Percentiles rank a stretch among this genome's conserved stretches.
phyloP scores from a whole-genome alignment of 2,329 filamentous ascomycete genomes.

The Tothia fuscella region DNA sequence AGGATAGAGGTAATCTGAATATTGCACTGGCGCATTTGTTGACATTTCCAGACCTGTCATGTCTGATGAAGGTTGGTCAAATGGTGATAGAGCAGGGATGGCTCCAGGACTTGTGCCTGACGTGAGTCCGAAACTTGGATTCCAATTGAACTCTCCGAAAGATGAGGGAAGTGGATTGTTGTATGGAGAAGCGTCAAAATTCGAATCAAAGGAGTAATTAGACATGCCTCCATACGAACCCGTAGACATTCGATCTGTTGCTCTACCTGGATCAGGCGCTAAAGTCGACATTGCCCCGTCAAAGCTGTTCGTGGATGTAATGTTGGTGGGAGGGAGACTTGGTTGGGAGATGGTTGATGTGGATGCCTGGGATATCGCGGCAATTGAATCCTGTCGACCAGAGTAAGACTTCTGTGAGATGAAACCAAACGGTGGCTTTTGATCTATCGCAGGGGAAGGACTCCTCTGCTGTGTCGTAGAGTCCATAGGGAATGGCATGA shows the following conservation, averaged over 20 bases:
- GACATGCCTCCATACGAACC: slow-evolving; percentile 4
- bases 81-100: slow-evolving; percentile 9
- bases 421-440: slow-evolving; percentile 4
- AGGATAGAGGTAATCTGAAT: slow-evolving; percentile 12
- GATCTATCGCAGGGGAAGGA: not conserved
- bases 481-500: not conserved
- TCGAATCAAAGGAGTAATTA: slow-evolving; percentile 4
- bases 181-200: slow-evolving; percentile 5
- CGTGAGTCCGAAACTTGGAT: slow-evolving; percentile 8
- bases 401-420: slow-evolving; percentile 1
- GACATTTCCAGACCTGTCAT: slow-evolving; percentile 1
- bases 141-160: slow-evolving; percentile 13
- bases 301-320: not conserved
- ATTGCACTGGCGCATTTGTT: slow-evolving; percentile 3
- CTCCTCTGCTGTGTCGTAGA: not conserved
- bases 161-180: slow-evolving; percentile 20
- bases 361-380: not conserved
- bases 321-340: not conserved
- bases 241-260: slow-evolving; percentile 1
- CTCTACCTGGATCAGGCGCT: not conserved
- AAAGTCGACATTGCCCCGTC: not conserved
- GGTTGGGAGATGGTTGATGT: not conserved
- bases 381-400: no score
- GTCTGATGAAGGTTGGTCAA: not conserved
- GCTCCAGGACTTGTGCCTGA: not conserved